Base-by-base conservation (phyloP, 768 basidiomycete genomes). In the Leucosporidium yakuticum region DNA sequence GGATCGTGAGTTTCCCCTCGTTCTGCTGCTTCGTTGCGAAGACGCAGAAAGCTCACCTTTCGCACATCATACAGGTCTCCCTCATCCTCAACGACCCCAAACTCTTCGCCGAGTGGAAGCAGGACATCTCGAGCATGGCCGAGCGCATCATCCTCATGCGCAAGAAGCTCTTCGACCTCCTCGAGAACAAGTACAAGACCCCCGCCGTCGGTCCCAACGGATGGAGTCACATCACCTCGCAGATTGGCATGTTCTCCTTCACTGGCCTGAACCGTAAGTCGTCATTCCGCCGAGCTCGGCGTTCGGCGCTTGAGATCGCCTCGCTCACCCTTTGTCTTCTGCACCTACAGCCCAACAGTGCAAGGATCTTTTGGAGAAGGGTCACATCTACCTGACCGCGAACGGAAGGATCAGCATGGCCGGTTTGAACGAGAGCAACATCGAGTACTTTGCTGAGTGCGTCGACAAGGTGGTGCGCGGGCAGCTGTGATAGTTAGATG, bases 331-430 rank as follows among this genome's bases (percentile, higher is more conserved):
- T 32, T 14, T 15, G 11, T 44, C 39, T 44, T 15, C 14, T 15
- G 0, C 53, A 2, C 29, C 34, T 12, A 19, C 85, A 69, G 81
- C 86, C 31, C 82, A 83, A 7, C 93, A 96, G 74, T 89, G 89
- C 71, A 88, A 88, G 75, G 84, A 83, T 8, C 84, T 95, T 61
- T 89, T 92, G 21, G 85, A 91, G 78, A 89, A 88, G 77, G 89
- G 90, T 6, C 90, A 94, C 77, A 83, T 95, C 70, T 95, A 95
- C 80, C 89, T 94, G 89, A 94, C 92, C n/a, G 83, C 84, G 65
- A 89, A 94, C 78, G 92, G 92, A 25, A 67, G 92, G 74, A 92
- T 94, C 75, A 91, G 90, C 54, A 95, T 94, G 91, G 90, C 91
- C 69, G 92, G 90, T 44, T 80, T 95, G 76, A 95, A 94, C 82